phyloP scores from a whole-genome alignment of 768 basidiomycete genomes.

The Mycena albidolilacea region DNA sequence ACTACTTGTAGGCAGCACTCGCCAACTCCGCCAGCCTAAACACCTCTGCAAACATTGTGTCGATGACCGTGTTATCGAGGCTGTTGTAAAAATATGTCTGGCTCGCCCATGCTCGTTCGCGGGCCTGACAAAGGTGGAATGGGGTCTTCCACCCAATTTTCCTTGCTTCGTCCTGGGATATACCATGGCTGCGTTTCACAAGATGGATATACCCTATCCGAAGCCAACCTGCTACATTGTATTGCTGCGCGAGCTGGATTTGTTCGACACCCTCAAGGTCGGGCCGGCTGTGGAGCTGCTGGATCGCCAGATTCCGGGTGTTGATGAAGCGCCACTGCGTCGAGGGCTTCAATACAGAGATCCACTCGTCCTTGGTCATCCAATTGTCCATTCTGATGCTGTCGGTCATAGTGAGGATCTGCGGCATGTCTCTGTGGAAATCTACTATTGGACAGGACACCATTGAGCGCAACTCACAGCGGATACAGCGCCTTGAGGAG shows the following conservation, averaged over 20 bases:
- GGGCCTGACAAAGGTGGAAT: background rate
- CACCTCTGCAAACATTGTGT: background rate
- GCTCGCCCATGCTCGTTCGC: background rate
- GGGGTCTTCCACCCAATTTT: background rate
- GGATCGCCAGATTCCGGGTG: slow-evolving; percentile 47
- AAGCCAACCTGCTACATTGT: slow-evolving; percentile 53
- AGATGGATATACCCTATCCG: slow-evolving; percentile 49
- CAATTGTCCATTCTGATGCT: too few relatives aligned
- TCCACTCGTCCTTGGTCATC: slow-evolving; percentile 45
- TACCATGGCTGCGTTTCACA: too few relatives aligned
- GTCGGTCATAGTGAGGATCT: too few relatives aligned
- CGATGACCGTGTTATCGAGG: slow-evolving; percentile 12
- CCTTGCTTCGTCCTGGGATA: too few relatives aligned
- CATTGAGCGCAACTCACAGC: too few relatives aligned
- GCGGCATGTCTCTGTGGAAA: background rate
- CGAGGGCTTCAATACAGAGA: slow-evolving; percentile 48
- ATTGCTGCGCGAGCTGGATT: slow-evolving; percentile 48
- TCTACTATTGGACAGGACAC: too few relatives aligned
- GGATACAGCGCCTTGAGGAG: slow-evolving; percentile 46
- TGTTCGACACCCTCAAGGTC: slow-evolving; percentile 45
- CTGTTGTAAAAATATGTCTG: background rate
- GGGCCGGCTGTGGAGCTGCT: slow-evolving; percentile 35
- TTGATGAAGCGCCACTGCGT: slow-evolving; percentile 48
- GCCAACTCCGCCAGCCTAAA: background rate
- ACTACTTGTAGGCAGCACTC: background rate